phyloP scores from a whole-genome alignment of 208 protist genomes.

The Leishmania braziliensis region DNA sequence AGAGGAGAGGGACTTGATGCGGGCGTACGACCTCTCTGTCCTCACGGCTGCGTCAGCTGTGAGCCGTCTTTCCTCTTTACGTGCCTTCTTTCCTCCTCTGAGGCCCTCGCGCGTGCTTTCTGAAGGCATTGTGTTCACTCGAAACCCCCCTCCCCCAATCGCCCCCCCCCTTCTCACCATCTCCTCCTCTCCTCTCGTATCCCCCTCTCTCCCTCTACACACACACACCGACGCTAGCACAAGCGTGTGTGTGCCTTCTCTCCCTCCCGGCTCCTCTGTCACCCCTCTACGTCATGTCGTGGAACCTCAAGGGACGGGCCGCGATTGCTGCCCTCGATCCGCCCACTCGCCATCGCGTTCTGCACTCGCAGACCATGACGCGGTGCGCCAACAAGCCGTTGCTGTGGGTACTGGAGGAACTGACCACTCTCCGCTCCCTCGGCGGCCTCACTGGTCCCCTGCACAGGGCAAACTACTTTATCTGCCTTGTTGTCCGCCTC shows the following conservation, averaged over 20 bases:
- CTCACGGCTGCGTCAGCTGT: neutral
- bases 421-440: slow-evolving; percentile 46
- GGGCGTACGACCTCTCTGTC: neutral
- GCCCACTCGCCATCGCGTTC: slow-evolving; percentile 49
- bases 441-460: slow-evolving; percentile 61
- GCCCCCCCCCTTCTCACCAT: neutral
- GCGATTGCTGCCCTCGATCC: slow-evolving; percentile 66
- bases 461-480: slow-evolving; percentile 59
- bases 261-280: neutral
- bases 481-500: slow-evolving; percentile 66
- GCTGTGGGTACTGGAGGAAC: slow-evolving; percentile 66
- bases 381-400: slow-evolving; percentile 66
- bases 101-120: neutral
- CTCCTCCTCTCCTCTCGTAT: neutral
- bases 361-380: slow-evolving; percentile 64
- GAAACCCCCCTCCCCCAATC: neutral
- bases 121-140: neutral
- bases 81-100: neutral
- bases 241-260: neutral
- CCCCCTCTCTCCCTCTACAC: neutral
- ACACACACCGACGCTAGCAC: neutral
- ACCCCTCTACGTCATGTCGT: slow-evolving; percentile 33
- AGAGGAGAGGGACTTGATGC: neutral
- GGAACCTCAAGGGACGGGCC: slow-evolving; percentile 70
- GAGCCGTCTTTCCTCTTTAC: neutral